Base-by-base conservation (phyloP, 2,329 filamentous ascomycete species). In the Fusarium sp. region DNA sequence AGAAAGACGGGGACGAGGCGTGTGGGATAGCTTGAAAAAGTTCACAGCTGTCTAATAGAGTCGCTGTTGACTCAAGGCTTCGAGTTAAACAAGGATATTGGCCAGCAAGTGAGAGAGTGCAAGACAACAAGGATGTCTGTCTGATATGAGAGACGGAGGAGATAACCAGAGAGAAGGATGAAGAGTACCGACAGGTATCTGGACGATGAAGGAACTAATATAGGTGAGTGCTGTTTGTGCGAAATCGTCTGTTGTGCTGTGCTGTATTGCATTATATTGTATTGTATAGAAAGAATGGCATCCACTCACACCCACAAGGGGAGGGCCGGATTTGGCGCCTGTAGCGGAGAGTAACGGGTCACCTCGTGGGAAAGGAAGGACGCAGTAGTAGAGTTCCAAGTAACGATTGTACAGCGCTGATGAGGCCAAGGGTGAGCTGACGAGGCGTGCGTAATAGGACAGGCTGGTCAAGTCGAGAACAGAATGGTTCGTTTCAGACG, bases 281-380 rank as follows among this genome's bases (percentile, higher is more conserved):
- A 19, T 19, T 19, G 26, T 22, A 43, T 34, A 19, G 19, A 19
- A 19, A 19, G 19, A 19, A 19, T 42, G 13, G 7, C 15, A 32
- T 42, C 57, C 51, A 53, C 58, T 31, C 50, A 53, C 58, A 35
- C 46, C 54, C 62, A 68, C 50, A 42, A 50, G 29, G 19, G 49
- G 47, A 58, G 50, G 57, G 55, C 67, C 67, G 67, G 67, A 70
- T 70, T 65, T 60, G 67, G 65, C 47, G 50, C 29, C 45, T 65
- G 53, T 50, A 64, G 55, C 60, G 65, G 59, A 56, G 49, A 59
- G 42, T 43, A 59, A 59, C 51, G 45, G 38, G 53, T 46, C 28
- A 32, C 40, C 39, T 54, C 46, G 44, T 50, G 40, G 42, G 26
- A 50, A 34, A 24, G 34, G 48, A 49, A 40, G 26, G 26, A 28